Evolutionary conservation across 2,329 filamentous ascomycete genomes (phyloP).

Genomic region (Ophiobolus disseminans): DNA sequence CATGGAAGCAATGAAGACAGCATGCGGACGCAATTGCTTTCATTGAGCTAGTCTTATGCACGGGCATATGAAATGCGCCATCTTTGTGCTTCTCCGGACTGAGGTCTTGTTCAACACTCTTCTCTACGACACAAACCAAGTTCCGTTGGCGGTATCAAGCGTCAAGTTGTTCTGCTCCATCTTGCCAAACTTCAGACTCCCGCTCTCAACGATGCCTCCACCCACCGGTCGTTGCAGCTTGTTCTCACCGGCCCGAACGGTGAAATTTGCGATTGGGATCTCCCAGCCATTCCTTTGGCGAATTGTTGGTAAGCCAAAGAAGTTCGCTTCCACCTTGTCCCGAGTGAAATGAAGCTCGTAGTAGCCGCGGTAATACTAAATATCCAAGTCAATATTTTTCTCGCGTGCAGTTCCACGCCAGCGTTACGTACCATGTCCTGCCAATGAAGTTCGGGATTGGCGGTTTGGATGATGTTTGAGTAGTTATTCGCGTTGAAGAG

Average conservation of each 20-base stretch:
- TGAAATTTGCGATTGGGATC: conserved; percentile 73
- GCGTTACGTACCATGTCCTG: too few relatives aligned
- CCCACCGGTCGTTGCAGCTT: conserved; percentile 60
- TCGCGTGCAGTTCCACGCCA: too few relatives aligned
- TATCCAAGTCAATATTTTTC: too few relatives aligned
- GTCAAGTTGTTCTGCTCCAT: conserved; percentile 44
- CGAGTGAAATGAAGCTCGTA: conserved; percentile 65
- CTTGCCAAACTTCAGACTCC: conserved; percentile 60
- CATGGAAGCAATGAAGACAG: neutral
- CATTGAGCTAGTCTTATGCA: too few relatives aligned
- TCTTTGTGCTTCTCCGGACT: too few relatives aligned
- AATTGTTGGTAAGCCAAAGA: conserved; percentile 69
- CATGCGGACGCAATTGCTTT: neutral
- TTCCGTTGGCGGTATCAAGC: conserved; percentile 43
- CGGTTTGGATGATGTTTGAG: conserved; percentile 39
- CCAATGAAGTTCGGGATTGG: conserved; percentile 74
- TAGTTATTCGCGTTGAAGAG: conserved; percentile 59
- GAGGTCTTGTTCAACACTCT: too few relatives aligned
- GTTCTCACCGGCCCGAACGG: conserved; percentile 68
- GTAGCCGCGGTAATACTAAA: conserved; percentile 78
- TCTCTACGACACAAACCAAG: conserved; percentile 44
- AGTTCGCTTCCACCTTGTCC: conserved; percentile 67
- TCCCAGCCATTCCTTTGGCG: conserved; percentile 67
- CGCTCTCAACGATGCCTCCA: conserved; percentile 61
- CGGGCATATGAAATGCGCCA: too few relatives aligned